A percentile compares a stretch with the other conserved stretches of the same genome.
These are phyloP conservation scores for Torulaspora quercuum DNA, from an alignment of 805 yeast genomes.

Conservation along the genomic window DNA sequence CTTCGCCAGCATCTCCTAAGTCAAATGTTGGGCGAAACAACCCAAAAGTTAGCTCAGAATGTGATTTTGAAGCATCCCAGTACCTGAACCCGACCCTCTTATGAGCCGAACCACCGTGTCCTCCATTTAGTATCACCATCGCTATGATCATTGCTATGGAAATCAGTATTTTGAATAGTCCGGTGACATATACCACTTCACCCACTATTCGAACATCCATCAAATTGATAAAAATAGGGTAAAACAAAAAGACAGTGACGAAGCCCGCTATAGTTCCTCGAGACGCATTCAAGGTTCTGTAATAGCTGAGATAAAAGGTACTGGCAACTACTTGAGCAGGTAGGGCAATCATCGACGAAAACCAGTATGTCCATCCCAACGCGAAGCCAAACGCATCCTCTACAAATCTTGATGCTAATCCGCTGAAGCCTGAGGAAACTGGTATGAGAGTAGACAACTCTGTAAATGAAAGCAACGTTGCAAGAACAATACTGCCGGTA, in stretches of 20 bases:
- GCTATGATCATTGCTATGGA: constrained; percentile 54
- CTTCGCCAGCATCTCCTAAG: constrained; percentile 55
- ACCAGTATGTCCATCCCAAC: constrained; percentile 60
- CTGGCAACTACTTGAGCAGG: constrained; percentile 67
- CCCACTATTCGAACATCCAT: constrained; percentile 72
- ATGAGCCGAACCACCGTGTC: constrained; percentile 32
- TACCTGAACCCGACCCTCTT: constrained; percentile 58
- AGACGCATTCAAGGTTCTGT: constrained; percentile 51
- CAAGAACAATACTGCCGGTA: constrained; percentile 62
- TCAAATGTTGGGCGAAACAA: constrained; percentile 72
- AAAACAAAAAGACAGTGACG: constrained; percentile 53
- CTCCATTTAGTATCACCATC: constrained; percentile 62
- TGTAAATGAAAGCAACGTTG: constrained; percentile 59
- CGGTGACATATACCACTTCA: constrained; percentile 63
- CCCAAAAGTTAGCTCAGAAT: constrained; percentile 54
- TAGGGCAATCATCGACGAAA: constrained; percentile 52
- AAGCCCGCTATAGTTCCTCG: constrained; percentile 58
- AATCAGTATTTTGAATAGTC: constrained; percentile 53
- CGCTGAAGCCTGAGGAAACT: constrained; percentile 59
- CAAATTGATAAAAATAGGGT: constrained; percentile 50
- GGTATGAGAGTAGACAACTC: constrained; percentile 65
- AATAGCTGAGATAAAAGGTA: constrained; percentile 60
- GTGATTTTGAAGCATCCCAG: constrained; percentile 53
- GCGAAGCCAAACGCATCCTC: constrained; percentile 68
- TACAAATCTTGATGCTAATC: constrained; percentile 58